Evolutionary conservation across 139 green algal species (phyloP).

Genomic region (Tetradesmus lagerheimii): DNA sequence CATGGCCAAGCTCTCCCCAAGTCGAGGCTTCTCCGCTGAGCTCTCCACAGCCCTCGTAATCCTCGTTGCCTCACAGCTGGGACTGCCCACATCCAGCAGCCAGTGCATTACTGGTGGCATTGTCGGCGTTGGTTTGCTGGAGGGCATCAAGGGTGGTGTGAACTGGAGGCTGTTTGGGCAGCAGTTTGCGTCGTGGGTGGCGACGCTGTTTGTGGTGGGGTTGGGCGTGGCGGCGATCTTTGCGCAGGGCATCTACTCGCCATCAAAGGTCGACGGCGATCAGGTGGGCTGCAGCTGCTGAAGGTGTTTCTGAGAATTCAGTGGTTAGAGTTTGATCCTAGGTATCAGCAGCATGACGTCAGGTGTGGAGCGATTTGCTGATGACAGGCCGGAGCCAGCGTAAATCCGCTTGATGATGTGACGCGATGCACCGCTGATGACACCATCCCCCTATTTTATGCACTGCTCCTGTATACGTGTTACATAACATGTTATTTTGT

Average conservation of each 20-base stretch:
- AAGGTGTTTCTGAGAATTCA: too few species aligned
- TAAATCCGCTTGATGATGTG: too few species aligned
- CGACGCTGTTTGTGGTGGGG: constrained; percentile 58
- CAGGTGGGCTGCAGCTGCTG: background rate
- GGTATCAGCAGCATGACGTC: too few species aligned
- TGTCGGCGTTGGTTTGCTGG: constrained; percentile 61
- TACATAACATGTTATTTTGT: background rate
- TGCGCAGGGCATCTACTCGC: constrained; percentile 53
- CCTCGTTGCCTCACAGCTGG: constrained; percentile 64
- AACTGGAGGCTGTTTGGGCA: constrained; percentile 65
- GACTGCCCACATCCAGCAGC: constrained; percentile 34
- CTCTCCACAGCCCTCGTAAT: constrained; percentile 73
- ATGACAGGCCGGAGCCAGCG: too few species aligned
- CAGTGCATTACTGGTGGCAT: constrained; percentile 61
- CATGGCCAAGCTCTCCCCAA: constrained; percentile 73
- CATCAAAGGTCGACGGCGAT: constrained; percentile 40
- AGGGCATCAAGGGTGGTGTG: constrained; percentile 60
- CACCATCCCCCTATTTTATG: too few species aligned
- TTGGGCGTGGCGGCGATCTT: constrained; percentile 59
- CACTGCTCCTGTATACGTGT: too few species aligned
- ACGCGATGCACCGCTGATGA: too few species aligned
- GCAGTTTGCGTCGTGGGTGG: constrained; percentile 57
- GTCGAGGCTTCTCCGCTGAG: constrained; percentile 77
- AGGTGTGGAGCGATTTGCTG: too few species aligned
- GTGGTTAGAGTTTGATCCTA: too few species aligned